Base-by-base conservation (phyloP, 768 basidiomycete genomes). In the Leccinum fibrillosum region DNA sequence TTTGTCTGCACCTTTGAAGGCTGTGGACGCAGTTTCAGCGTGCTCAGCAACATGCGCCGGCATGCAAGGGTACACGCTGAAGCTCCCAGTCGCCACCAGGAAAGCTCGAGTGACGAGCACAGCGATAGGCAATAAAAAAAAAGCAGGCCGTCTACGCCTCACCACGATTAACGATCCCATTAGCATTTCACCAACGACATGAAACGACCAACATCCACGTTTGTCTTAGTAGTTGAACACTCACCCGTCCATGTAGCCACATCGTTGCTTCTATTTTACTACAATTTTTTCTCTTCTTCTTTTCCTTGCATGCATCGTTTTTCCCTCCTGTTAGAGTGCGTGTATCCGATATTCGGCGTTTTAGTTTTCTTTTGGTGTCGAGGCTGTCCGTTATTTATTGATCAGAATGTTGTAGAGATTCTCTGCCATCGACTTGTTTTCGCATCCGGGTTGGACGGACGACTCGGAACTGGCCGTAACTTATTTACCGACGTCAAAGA, bases 31-130 rank as follows among this genome's bases (percentile, higher is more conserved):
- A 85, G 86, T 69, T 92, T 92, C 73, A 90, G 89, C 67, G 90
- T 92, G 52, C 83, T 91, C 68, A 91, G 89, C 72, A 92, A 92
- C 76, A 92, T 92, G 90, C 86, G 90, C 61, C 80, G 90, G 57
- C 90, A 92, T 71, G 85, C 89, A 58, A 85, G 90, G 55, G 86
- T 88, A 12, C 90, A 92, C 67, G 76, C 73, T 26, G 78, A 74
- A 39, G 59, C 58, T 47, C 54, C 56, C 3, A 64, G 53, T 52
- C 70, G 69, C 56, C 74, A 75, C 50, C 72, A 72, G 55, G 81
- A 80, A 52, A 64, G 69, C 21, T 76, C 75, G 19, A 77, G 76
- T 58, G 81, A 80, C 53, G 83, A 83, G 49, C 77, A 75, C 34
- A 77, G 75, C 58, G 79, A 79, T 26, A 66, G 64, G 55, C 65